Evolutionary conservation across 106 monocot genomes (phyloP), one percentile per base, ranked within the genome.

Genomic region (Allium sativum): DNA sequence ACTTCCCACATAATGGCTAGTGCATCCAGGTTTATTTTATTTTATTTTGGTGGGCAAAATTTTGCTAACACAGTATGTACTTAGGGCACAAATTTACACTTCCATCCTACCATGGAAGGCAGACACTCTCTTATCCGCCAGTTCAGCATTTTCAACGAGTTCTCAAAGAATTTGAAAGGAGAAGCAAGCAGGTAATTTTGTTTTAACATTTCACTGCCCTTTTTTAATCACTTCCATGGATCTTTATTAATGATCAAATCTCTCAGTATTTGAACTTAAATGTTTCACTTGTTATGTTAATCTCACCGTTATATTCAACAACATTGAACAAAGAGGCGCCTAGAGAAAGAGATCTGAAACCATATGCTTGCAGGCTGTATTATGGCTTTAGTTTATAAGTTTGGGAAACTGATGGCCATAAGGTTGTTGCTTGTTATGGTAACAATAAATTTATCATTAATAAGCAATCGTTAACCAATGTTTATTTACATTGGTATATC

Each of bases 121-220:
- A 55, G 55, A 19, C n/a, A 8, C 2, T 19, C 55, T 16, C 9
- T 9, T 8, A 15, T 55, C 18, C 84, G 93, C 2, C 70, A 71
- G 12, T 78, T 88, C 12, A 80, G 88, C 65, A 67, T 93, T 50
- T 85, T 93, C 65, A 88, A 78, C 15, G 93, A 93, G 70, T 88
- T 93, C 40, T 85, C 83, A 12, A 88, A 93, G 77, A 79, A 85
- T 67, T 52, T 93, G 61, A 88, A 85, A 70, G 93, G 88, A 68
- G 82, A 93, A 70, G 84, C 77, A 45, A 82, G 76, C 15, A 88
- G 82, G 88, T 93, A 71, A 59, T 14, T 1, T 18, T 8, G 12
- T 42, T 64, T 61, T 53, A 21, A 53, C 17, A 45, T 50, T 50
- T 50, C 48, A 50, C 13, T 15, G 3, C 8, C 48, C 48, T 6